Evolutionary conservation across 2,329 filamentous ascomycete genomes (phyloP).

Genomic region (Niveomyces coronatus): DNA sequence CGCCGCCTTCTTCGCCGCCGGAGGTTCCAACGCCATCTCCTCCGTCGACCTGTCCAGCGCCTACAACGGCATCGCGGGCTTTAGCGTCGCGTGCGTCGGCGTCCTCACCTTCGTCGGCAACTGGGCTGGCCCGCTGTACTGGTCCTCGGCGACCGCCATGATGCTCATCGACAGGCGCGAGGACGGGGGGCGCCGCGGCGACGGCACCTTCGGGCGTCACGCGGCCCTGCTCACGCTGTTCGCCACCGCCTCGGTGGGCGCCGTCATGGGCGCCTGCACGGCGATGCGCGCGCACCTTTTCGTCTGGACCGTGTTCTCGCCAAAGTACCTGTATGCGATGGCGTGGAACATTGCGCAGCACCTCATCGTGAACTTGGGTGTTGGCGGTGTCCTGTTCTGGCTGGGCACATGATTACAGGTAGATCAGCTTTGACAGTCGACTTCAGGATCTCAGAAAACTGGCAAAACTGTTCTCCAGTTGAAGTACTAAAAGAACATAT

Average conservation of each 20-base stretch:
- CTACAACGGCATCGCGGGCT: constrained; percentile 82
- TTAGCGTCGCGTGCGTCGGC: constrained; percentile 73
- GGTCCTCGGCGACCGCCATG: constrained; percentile 57
- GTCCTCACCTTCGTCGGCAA: constrained; percentile 78
- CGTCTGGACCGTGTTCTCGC: constrained; percentile 97
- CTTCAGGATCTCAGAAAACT: too few species aligned
- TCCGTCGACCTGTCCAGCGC: constrained; percentile 90
- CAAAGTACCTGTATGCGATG: constrained; percentile 88
- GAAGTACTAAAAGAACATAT: neutral
- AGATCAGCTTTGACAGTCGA: too few species aligned
- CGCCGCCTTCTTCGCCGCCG: constrained; percentile 78
- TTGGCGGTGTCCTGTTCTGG: constrained; percentile 50
- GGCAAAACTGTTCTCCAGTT: neutral
- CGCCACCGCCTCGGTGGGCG: constrained; percentile 50
- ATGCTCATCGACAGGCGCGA: constrained; percentile 37
- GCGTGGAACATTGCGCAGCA: constrained; percentile 83
- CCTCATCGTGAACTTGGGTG: constrained; percentile 56
- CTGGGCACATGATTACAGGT: constrained; percentile 27
- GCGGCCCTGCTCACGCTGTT: constrained; percentile 61
- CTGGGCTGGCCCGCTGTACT: constrained; percentile 87
- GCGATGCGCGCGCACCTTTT: constrained; percentile 80
- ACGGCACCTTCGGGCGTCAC: constrained; percentile 37
- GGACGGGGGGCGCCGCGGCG: constrained; percentile 13
- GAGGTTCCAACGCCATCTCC: constrained; percentile 88
- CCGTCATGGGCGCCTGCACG: constrained; percentile 84